Evolutionary conservation across 139 green algal genomes (phyloP), one percentile per base, ranked within the genome.

Genomic region (Closterium sp.): DNA sequence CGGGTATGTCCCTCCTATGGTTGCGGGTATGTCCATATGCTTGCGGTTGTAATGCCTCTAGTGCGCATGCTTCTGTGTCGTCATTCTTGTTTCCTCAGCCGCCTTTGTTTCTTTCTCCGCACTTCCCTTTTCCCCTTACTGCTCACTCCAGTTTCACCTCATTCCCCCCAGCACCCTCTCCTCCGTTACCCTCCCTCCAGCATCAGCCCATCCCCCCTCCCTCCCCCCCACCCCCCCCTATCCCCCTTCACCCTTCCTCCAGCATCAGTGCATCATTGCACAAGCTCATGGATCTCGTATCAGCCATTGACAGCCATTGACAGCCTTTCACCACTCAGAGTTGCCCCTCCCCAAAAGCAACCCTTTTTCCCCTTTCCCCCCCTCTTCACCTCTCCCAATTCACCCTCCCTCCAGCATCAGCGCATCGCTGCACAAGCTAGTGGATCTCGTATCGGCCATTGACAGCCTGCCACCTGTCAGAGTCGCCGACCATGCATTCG

Each of bases 391-490:
- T 55, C 6, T 12, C 6, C 36, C 36, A 12, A 4, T 6, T 6
- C 36, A 12, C 36, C 36, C 36, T 55, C 55, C 55, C 12, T 28
- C 55, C 55, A 76, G 55, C 55, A 76, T 76, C 23, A 76, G 55
- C 55, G 55, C 55, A 76, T 76, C 90, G 33, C 35, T 93, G 55
- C 81, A 93, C 87, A 69, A 36, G 87, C 88, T 93, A 89, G 33
- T 34, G 32, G 33, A 5, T 21, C n/a, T 93, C 19, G 76, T 93
- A 9, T 34, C 88, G 10, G 87, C 38, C 33, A 38, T 93, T 28
- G 84, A 92, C 35, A 1, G 84, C 25, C 43, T 89, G 91, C 87
- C 88, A 31, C 88, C 91, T 31, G 84, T 93, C 31, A 25, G 19
- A 33, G 88, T 93, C 23, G 43, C 12, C n/a, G 34, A 87, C 36